Evolutionary conservation across 768 basidiomycete species (phyloP), one percentile per base, ranked within the genome.

Genomic region (Phaeotremella fagi): DNA sequence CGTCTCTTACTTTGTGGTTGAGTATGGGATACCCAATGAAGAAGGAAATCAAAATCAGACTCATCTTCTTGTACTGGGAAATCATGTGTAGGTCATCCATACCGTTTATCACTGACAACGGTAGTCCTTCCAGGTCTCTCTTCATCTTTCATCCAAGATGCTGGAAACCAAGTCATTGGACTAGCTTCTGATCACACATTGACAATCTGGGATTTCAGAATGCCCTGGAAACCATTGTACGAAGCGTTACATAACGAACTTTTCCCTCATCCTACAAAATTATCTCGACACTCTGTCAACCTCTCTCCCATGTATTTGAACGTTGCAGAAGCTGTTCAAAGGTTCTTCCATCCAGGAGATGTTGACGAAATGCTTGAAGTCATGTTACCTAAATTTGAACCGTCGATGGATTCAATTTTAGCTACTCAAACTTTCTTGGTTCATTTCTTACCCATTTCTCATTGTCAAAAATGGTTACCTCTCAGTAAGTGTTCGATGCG

Each of bases 301-400:
- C 68, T 77, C 44, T 64, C 75, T 2, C 71, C 67, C 3, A 66
- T 68, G 14, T 73, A 75, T 23, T 66, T 78, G 28, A 76, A 72
- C 43, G 69, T 77, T 42, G 71, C 72, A 29, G 77, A 77, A 55
- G 63, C 65, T 64, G 78, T 82, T 41, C 82, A 87, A 48, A 79
- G 86, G 49, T 92, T 92, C 79, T 92, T 90, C 75, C 89, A 90
- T 63, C 90, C 90, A 16, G 82, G 86, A 36, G 85, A 88, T 28
- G 84, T 84, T 48, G 83, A 85, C 60, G 86, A 88, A 63, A 92
- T 95, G 88, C 81, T 95, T 26, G 79, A 84, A n/a, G 84, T 81
- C 0, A 90, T 92, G 68, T 76, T 95, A 9, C 89, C 90, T 3
- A 77, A 80, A 48, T 51, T 64, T 4, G 55, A 66, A 46, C 57